Evolutionary conservation across 2,329 filamentous ascomycete genomes (phyloP).

Genomic region (Colletotrichum spinosum): DNA sequence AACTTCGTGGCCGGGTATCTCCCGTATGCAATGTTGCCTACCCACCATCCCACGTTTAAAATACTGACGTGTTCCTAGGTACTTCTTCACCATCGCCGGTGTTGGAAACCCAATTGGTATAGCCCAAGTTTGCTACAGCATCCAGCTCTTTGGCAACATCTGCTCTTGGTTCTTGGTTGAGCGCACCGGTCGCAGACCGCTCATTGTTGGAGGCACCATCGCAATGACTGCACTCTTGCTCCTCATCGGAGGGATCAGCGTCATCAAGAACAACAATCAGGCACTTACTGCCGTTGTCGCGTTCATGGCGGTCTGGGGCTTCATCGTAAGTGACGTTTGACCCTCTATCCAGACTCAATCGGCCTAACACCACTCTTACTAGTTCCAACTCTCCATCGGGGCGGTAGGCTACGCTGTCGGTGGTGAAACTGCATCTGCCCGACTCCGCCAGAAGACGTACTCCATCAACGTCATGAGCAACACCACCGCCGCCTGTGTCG

Average conservation of each 20-base stretch:
- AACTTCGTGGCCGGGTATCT: slow-evolving; percentile 49
- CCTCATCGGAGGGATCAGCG: slow-evolving; percentile 50
- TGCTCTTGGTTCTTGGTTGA: slow-evolving; percentile 53
- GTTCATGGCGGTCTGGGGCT: slow-evolving; percentile 29
- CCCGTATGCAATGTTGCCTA: background rate
- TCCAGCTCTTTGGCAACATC: slow-evolving; percentile 53
- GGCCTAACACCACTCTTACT: slow-evolving; percentile 49
- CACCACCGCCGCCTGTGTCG: slow-evolving; percentile 12
- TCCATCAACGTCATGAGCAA: slow-evolving; percentile 31
- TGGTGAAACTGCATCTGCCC: slow-evolving; percentile 23
- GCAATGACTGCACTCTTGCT: slow-evolving; percentile 8
- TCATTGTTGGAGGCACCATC: slow-evolving; percentile 49
- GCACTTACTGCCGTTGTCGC: slow-evolving; percentile 15
- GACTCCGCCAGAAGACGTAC: slow-evolving; percentile 29
- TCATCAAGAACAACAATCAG: slow-evolving; percentile 11
- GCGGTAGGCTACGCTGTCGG: slow-evolving; percentile 20
- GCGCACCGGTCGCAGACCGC: slow-evolving; percentile 48
- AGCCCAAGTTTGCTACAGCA: slow-evolving; percentile 54
- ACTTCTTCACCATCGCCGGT: slow-evolving; percentile 52
- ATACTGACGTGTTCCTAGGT: slow-evolving; percentile 51
- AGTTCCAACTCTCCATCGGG: slow-evolving; percentile 31
- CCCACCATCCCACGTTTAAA: background rate
- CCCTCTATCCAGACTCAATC: slow-evolving; percentile 66
- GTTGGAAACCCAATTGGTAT: slow-evolving; percentile 51
- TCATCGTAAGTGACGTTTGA: slow-evolving; percentile 58